Evolutionary conservation across 768 basidiomycete genomes (phyloP), one percentile per base, ranked within the genome.

Genomic region (Clitopilus passeckerianus): DNA sequence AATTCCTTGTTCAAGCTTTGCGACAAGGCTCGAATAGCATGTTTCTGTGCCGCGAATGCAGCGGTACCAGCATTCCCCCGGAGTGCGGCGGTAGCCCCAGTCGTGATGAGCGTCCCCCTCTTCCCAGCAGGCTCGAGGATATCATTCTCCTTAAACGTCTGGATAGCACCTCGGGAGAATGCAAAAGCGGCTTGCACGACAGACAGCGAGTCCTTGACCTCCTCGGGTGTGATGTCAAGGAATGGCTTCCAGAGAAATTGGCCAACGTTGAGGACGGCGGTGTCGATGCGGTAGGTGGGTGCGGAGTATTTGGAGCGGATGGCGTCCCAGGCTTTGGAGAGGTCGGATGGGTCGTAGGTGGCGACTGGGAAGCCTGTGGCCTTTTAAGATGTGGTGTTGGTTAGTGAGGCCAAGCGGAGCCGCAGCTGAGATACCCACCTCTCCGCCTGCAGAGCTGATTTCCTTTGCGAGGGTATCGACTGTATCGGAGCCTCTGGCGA

Each of bases 1-100:
- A 89, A 90, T 66, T 91, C 89, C 70, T 90, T 90, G 7, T 84
- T 82, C 65, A 90, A 70, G 63, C 87, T 88, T 72, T 91, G 89
- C 0, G 83, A 81, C 52, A 91, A 73, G 0, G 84, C 85, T 44
- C 89, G 75, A 34, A 83, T 34, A 3, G 81, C 89, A 56, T 80
- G 82, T 67, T 90, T 90, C 0, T 81, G 82, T 2, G 86, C 82
- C 4, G 89, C 76, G 64, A 90, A 86, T 1, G 77, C 80, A 55
- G 85, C 86, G 0, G 87, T 88, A 0, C 70, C 72, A 2, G 73
- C 72, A 58, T 89, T 89, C 5, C 89, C 89, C 57, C 89, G 74
- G 18, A 81, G 58, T 57, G 83, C 78, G 6, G 89, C 85, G 6
- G 90, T 90, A 1, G 89, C 89, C 0, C 89, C 87, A 0, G 89